Base-by-base conservation (phyloP, 2,329 filamentous ascomycete species). In the Coccinonectria pachysandricola region DNA sequence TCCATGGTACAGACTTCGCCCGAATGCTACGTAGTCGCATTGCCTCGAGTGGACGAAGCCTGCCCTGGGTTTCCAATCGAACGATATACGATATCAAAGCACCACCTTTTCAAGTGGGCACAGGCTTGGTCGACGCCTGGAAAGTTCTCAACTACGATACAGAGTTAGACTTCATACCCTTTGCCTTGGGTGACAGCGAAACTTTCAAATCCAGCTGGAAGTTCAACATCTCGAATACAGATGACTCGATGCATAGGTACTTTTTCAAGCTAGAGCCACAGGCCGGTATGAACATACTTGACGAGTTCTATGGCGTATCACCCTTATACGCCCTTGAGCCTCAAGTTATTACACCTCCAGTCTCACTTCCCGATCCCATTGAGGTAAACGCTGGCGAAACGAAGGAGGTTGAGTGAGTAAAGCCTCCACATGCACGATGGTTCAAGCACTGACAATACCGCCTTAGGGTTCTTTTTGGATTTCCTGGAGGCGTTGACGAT, bases 111-210 rank as follows among this genome's bases (percentile, higher is more conserved):
- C 66, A 52, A 46, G 56, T 56, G 30, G 65, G 66, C 12, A 62
- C 53, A 7, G 66, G 65, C 3, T 45, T 68, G 23, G 50, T 67
- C 11, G 54, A 67, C 30, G 62, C 61, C 4, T 56, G 51, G 34
- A 59, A 63, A 26, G 52, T 64, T 4, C 45, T 66, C 7, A 49
- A 56, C 15, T 55, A 60, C 21, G 53, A 48, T 3, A 55, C 53
- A 1, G 42, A 54, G 16, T 34, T 56, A 6, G 39, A 38, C n/a
- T 61, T 56, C 9, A 52, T 57, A 15, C 57, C 59, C 7, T 59
- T 71, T 23, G 53, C 60, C 8, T 56, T 71, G 28, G 64, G 62
- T 26, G 67, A 71, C 30, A 67, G 62, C 1, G 49, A 57, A 21
- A 36, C 60, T 27, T 64, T 69, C 32, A 36, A 37, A 8, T 32